Base-by-base conservation (phyloP, 345 rosid species). In the Tarenaya hassleriana region DNA sequence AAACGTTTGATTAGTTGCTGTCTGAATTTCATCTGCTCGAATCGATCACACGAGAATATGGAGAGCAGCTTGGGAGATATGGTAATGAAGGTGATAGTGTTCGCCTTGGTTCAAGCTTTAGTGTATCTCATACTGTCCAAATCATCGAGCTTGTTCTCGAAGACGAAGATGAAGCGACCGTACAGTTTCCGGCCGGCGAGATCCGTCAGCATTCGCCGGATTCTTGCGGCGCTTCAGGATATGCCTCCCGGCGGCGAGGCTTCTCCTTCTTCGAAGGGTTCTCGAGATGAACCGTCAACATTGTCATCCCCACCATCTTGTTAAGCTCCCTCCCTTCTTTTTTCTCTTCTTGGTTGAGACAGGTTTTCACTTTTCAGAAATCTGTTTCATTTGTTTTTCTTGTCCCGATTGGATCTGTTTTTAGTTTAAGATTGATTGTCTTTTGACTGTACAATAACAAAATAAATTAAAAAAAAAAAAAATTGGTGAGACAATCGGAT, bases 141-240 rank as follows among this genome's bases (percentile, higher is more conserved):
- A 19, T 82, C 89, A 1, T 82, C 89, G 8, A 73, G 69, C 44
- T 41, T 79, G 34, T 82, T 85, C 82, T 76, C 89, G 33, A 47
- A 27, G 46, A 66, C 64, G 38, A 54, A 56, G 17, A 38, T 17
- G 55, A 43, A 41, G 32, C 48, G 71, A 60, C 47, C 71, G 8
- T 32, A 48, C 34, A 76, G 76, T 61, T 80, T 77, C 80, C 73
- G 48, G 48, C 63, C 70, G 2, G 79, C 77, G 43, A 75, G 79
- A 32, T 80, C 87, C 4, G 44, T 63, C 8, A 80, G 79, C 62
- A 72, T 78, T 52, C 68, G 72, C 24, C 50, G 79, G 45, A 61
- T 74, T 21, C 47, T 77, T 7, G 82, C 73, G 0, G 54, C 33
- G 50, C 31, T 80, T 44, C 74, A 75, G 2, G 82, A 80, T 50